These are phyloP conservation scores for Mycena vulgaris DNA, from an alignment of 768 basidiomycete species.

Conservation along the genomic window DNA sequence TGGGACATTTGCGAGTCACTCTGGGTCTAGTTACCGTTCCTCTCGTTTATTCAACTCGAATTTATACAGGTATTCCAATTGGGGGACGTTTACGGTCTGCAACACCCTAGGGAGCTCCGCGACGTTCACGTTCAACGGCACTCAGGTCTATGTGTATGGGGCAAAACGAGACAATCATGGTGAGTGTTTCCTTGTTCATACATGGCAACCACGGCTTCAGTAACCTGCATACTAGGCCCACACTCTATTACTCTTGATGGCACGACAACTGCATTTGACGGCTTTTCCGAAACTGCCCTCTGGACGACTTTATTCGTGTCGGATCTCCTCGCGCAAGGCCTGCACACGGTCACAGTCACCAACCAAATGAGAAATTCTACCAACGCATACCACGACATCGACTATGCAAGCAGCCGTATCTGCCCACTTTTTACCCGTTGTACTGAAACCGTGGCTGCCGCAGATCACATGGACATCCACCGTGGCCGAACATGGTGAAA, in stretches of 20 bases:
- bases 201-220: too few species aligned
- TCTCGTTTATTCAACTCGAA: neutral
- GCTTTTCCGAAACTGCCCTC: conserved; percentile 28
- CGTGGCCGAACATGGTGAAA: conserved; percentile 3
- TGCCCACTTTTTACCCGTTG: too few species aligned
- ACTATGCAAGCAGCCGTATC: conserved; percentile 55
- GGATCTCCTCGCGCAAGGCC: conserved; percentile 42
- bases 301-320: conserved; percentile 51
- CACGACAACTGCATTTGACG: conserved; percentile 36
- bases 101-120: conserved; percentile 47
- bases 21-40: neutral
- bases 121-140: conserved; percentile 56
- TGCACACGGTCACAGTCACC: conserved; percentile 48
- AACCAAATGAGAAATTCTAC: conserved; percentile 24
- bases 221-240: too few species aligned
- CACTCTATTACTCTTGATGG: conserved; percentile 53
- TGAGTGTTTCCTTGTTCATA: too few species aligned
- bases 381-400: conserved; percentile 49
- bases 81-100: conserved; percentile 54
- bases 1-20: neutral
- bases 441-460: neutral
- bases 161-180: conserved; percentile 55
- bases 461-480: conserved; percentile 44
- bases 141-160: conserved; percentile 55
- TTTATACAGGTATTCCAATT: conserved; percentile 51